phyloP scores from a whole-genome alignment of 139 green algal genomes.

The Dunaliella sp. region DNA sequence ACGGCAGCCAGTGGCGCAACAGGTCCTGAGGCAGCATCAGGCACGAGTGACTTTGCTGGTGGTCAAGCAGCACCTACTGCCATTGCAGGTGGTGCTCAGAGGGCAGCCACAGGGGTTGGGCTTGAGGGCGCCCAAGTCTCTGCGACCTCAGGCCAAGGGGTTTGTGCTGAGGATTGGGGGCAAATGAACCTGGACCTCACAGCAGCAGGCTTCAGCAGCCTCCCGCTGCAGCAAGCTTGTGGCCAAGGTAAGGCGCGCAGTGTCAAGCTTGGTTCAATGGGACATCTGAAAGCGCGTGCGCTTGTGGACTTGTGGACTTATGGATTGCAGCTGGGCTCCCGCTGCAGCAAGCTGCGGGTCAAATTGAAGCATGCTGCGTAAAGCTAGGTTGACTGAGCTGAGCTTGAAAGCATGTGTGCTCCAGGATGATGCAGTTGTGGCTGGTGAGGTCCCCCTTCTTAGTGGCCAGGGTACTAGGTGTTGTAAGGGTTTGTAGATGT shows the following conservation, averaged over 20 bases:
- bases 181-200: slow-evolving; percentile 18
- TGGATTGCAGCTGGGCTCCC: too few relatives aligned
- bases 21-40: background rate
- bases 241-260: background rate
- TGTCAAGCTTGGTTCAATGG: too few relatives aligned
- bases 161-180: slow-evolving; percentile 10
- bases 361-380: too few relatives aligned
- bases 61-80: background rate
- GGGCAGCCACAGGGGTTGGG: background rate
- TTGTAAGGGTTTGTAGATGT: too few relatives aligned
- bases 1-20: background rate
- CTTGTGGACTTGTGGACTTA: too few relatives aligned
- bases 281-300: too few relatives aligned
- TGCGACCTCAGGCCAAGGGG: background rate
- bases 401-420: too few relatives aligned
- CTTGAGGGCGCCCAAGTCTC: background rate
- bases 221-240: background rate
- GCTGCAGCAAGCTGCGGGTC: too few relatives aligned
- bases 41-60: background rate
- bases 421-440: too few relatives aligned
- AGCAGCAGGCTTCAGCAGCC: slow-evolving; percentile 22
- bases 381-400: too few relatives aligned
- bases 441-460: too few relatives aligned
- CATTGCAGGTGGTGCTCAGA: background rate
- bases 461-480: too few relatives aligned